Conservation (phyloP, 2,329 filamentous ascomycete species). For the Calycina herbarum region DNA sequence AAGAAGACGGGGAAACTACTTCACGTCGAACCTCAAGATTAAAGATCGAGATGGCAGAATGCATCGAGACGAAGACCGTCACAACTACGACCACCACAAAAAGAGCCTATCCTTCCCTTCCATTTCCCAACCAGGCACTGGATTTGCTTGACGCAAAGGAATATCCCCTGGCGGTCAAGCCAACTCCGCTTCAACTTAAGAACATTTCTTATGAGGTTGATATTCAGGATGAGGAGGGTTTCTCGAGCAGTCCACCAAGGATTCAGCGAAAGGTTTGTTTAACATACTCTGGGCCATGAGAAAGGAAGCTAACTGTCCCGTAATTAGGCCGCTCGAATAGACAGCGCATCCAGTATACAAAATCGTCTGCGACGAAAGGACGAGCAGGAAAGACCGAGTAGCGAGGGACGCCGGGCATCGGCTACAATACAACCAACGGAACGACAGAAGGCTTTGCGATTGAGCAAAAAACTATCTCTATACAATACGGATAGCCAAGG, state of each 20-base stretch:
- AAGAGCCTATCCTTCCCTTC: conserved; percentile 78
- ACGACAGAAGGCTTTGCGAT: conserved; percentile 16
- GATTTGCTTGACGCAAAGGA: conserved; percentile 79
- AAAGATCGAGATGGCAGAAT: conserved; percentile 60
- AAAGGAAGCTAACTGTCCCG: conserved; percentile 1
- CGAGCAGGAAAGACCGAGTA: neutral
- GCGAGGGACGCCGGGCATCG: conserved; percentile 3
- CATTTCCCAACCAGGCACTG: conserved; percentile 66
- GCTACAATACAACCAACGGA: conserved; percentile 13
- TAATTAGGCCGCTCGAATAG: conserved; percentile 7
- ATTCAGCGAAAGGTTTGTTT: conserved; percentile 16
- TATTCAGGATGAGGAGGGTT: conserved; percentile 42
- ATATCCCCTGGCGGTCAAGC: conserved; percentile 81
- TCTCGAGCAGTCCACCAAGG: conserved; percentile 15
- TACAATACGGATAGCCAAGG: conserved; percentile 16
- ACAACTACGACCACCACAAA: conserved; percentile 93
- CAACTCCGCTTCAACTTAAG: conserved; percentile 76
- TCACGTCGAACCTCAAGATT: conserved; percentile 32
- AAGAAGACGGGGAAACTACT: conserved; percentile 31
- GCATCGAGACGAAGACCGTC: conserved; percentile 69
- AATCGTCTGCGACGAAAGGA: neutral
- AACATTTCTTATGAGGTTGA: conserved; percentile 74
- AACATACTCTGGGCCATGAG: neutral
- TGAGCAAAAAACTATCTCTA: conserved; percentile 22
- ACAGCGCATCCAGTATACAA: neutral